Evolutionary conservation across 2,329 filamentous ascomycete genomes (phyloP), one percentile per base, ranked within the genome.

Genomic region (Colletotrichum lindemuthianum): DNA sequence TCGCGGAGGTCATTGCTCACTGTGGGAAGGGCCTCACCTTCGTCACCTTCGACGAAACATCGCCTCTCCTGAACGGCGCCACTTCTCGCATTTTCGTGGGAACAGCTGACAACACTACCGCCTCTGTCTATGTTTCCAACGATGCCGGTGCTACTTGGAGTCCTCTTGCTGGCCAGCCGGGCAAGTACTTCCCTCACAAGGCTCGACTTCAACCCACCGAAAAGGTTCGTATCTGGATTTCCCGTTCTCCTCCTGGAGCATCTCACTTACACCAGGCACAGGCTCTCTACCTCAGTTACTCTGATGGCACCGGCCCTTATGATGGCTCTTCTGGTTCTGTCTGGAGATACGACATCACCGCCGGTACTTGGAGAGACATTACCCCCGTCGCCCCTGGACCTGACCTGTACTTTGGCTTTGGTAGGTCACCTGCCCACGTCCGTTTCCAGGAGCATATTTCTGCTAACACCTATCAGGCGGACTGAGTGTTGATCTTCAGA

Each of bases 41-140:
- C 70, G 78, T 88, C 13, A 86, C 84, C 0, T 87, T 87, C 40
- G 85, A 86, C 60, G 79, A 81, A 1, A 87, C 83, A 1, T 86
- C 84, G 0, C 73, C 72, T 0, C 72, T 75, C 0, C 72, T 73
- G 2, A 76, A 76, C 12, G 82, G 84, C 0, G 81, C 83, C 2
- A 86, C 85, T 0, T 83, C 82, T 0, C 78, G 84, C 11, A 86
- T 88, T 67, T 87, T 86, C 64, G 84, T 87, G 5, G 85, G 84
- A 34, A 82, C 79, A 1, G 84, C 84, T 1, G 84, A 86, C 68
- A 85, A 82, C 60, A 76, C 69, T 15, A 84, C 81, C 2, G 77
- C 82, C 10, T 85, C 83, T 2, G 76, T 87, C 9, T 87, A 84
- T 67, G 80, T 86, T 1, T 84, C 84, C 12, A 79, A 79, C 10